Base-by-base conservation (phyloP, 2,329 filamentous ascomycete genomes). In the Fonsecaea pugnacius region DNA sequence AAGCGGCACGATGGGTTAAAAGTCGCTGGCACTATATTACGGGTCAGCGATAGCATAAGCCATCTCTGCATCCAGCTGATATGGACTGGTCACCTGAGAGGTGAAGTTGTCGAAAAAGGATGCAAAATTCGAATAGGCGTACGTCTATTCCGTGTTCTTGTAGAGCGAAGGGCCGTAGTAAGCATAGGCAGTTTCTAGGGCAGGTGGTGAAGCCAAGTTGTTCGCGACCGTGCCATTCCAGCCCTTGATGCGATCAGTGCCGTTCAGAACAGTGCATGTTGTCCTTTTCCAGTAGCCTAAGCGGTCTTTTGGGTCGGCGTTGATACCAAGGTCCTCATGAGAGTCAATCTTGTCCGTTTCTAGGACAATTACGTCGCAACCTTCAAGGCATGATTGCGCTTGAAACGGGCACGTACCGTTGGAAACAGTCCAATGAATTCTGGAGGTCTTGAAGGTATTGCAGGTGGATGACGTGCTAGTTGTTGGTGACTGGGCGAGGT, bases 301-400 rank as follows among this genome's bases (percentile, higher is more conserved):
- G 18, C 65, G 63, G 35, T 70, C 65, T 12, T 58, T 36, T 10
- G 58, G 61, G 12, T 53, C n/a, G 10, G 69, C 60, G 40, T 70
- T 70, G 36, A 70, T 70, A 21, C 67, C 69, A 8, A 70, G 55
- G 30, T 68, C 55, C 5, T 62, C 33, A 50, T 69, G 65, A 4
- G 69, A 69, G 50, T 70, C 65, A 21, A 70, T 65, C 10, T 65
- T 10, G 7, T 59, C 69, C 2, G 69, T 70, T 8, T 69, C 69
- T 18, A 68, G 33, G 18, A 67, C 59, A 48, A 67, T 35, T 10
- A 40, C 46, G 6, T 56, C 27, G 27, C 59, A 51, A 6, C 38
- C 33, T 21, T 64, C 51, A 27, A 61, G 67, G 58, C 68, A 69
- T 27, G 66, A 6, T 30, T 63, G 30, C 27, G 30, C 12, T 30